A percentile compares a stretch with the other conserved stretches of the same genome.
phyloP scores from a whole-genome alignment of 1,139 yeast genomes.

The Zygosaccharomyces pseudobailii region DNA sequence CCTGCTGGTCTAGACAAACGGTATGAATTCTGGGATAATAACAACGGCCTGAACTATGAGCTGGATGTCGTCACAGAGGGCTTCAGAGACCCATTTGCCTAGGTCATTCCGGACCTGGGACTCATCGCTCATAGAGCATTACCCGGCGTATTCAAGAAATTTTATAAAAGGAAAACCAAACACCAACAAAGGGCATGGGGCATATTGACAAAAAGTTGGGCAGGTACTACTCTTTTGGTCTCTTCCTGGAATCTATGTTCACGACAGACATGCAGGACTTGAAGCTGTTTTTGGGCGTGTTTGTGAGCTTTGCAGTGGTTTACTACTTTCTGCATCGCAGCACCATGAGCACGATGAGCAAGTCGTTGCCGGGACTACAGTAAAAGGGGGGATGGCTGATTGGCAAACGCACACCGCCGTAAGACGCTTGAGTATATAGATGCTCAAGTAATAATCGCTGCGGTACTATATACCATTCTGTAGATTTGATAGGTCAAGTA shows the following conservation, averaged over 20 bases:
- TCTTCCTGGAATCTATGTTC: neutral
- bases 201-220: neutral
- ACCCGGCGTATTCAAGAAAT: neutral
- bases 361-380: slow-evolving; percentile 18
- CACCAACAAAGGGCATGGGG: neutral
- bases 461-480: neutral
- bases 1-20: slow-evolving; percentile 4
- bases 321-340: slow-evolving; percentile 19
- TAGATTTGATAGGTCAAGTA: neutral
- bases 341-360: slow-evolving; percentile 18
- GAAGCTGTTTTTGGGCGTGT: slow-evolving; percentile 17
- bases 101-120: neutral
- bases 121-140: neutral
- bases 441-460: slow-evolving; percentile 1
- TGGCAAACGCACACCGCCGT: too few species aligned
- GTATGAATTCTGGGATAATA: slow-evolving; percentile 33
- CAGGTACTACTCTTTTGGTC: neutral
- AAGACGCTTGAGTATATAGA: neutral
- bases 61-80: slow-evolving; percentile 28
- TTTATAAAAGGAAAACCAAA: too few species aligned
- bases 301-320: slow-evolving; percentile 16
- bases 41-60: slow-evolving; percentile 28
- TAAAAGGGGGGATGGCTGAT: neutral
- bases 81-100: slow-evolving; percentile 25
- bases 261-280: slow-evolving; percentile 15